These are phyloP conservation scores for Inonotus obliquus DNA, from an alignment of 1,284 basidiomycete genomes.

Conservation along the genomic window DNA sequence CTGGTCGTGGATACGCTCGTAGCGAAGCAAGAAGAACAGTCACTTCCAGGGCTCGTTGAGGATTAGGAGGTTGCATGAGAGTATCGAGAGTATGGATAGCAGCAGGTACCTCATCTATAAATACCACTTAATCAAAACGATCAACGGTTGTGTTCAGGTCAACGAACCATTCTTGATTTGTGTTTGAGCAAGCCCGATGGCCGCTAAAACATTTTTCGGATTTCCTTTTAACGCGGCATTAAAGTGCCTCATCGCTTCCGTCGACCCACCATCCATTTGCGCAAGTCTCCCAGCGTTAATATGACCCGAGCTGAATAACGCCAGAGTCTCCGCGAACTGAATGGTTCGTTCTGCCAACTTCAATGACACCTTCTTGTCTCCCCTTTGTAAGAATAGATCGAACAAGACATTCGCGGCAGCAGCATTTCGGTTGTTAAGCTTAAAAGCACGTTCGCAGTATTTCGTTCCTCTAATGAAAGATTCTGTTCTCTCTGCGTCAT, in stretches of 20 bases:
- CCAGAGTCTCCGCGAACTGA: conserved; percentile 85
- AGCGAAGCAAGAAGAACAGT: conserved; percentile 87
- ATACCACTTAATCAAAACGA: not conserved
- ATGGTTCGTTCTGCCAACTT: conserved; percentile 91
- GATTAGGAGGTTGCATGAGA: conserved; percentile 60
- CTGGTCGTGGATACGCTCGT: conserved; percentile 72
- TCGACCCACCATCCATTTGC: conserved; percentile 57
- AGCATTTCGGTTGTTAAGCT: conserved; percentile 69
- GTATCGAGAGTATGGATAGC: conserved; percentile 87
- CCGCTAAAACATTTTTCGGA: conserved; percentile 71
- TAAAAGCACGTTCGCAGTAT: conserved; percentile 69
- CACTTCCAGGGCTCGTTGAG: conserved; percentile 71
- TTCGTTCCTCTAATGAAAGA: conserved; percentile 51
- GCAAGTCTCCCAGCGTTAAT: conserved; percentile 74
- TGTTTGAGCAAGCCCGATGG: conserved; percentile 82
- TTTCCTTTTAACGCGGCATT: conserved; percentile 70
- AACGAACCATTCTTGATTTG: conserved; percentile 72
- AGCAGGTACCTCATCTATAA: conserved; percentile 65
- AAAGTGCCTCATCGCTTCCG: conserved; percentile 71
- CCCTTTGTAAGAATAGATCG: conserved; percentile 68
- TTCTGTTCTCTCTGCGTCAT: conserved; percentile 56
- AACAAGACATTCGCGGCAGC: conserved; percentile 75
- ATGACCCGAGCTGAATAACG: conserved; percentile 75
- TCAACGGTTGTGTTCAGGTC: not conserved
- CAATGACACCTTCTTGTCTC: conserved; percentile 45